Evolutionary conservation across 176 grass and related monocot genomes (phyloP).

Genomic region (Calamus simplicifolius): DNA sequence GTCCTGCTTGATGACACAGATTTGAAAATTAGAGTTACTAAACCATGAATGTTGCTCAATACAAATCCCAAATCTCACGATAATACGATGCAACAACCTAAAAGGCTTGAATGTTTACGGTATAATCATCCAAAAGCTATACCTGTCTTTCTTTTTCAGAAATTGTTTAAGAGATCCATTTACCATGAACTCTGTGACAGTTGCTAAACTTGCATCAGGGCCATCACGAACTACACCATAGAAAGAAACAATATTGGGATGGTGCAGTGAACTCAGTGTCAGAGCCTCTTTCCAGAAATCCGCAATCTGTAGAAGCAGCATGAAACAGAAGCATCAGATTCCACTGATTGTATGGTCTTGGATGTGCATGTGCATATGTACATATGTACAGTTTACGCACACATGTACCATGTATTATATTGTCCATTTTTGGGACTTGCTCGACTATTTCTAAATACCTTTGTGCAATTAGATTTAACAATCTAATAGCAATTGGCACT

Average conservation of each 20-base stretch:
- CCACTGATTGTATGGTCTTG: too few relatives aligned
- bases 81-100: background rate
- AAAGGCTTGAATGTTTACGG: background rate
- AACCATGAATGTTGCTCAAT: too few relatives aligned
- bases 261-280: conserved; percentile 84
- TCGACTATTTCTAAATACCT: too few relatives aligned
- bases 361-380: too few relatives aligned
- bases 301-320: conserved; percentile 55
- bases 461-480: too few relatives aligned
- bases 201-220: conserved; percentile 80
- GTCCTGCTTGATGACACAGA: conserved; percentile 38
- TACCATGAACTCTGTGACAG: conserved; percentile 93
- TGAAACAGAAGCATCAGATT: conserved; percentile 18
- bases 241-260: conserved; percentile 97
- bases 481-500: too few relatives aligned
- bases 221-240: conserved; percentile 99
- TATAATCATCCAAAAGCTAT: background rate
- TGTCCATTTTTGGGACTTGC: too few relatives aligned
- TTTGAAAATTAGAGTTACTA: background rate
- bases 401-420: too few relatives aligned
- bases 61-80: too few relatives aligned
- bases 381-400: too few relatives aligned
- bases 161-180: conserved; percentile 99
- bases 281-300: conserved; percentile 99
- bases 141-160: conserved; percentile 94